Conservation (phyloP, 2,329 filamentous ascomycete genomes). For the Diplodia corticola region DNA sequence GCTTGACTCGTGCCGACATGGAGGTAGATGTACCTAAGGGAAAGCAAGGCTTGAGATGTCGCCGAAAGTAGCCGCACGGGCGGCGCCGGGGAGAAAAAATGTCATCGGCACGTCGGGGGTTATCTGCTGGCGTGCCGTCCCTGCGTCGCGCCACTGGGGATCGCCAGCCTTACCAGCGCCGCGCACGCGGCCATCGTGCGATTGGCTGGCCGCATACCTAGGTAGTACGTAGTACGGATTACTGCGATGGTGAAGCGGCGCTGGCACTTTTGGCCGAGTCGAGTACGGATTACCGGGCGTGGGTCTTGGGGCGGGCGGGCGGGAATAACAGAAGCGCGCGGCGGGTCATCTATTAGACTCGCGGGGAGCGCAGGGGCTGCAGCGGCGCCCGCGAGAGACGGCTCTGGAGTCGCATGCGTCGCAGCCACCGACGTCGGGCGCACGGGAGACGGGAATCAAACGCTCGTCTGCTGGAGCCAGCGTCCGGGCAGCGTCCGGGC, state of each 20-base stretch:
- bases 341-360: too few species aligned
- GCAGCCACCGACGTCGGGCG: too few species aligned
- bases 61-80: background rate
- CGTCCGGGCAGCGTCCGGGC: conserved; percentile 16
- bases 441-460: too few species aligned
- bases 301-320: too few species aligned
- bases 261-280: too few species aligned
- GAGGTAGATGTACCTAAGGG: background rate
- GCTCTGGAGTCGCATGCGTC: background rate
- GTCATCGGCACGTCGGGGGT: background rate
- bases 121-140: background rate
- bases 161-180: background rate
- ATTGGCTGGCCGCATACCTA: background rate
- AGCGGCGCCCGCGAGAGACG: background rate
- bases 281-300: too few species aligned
- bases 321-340: too few species aligned
- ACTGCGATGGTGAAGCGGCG: too few species aligned
- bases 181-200: background rate
- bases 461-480: background rate
- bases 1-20: background rate
- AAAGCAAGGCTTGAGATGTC: background rate
- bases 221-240: too few species aligned
- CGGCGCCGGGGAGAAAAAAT: background rate
- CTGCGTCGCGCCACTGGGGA: background rate
- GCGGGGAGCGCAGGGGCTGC: background rate